Base-by-base conservation (phyloP, 768 basidiomycete species). In the Rhizopogon vesiculosus region DNA sequence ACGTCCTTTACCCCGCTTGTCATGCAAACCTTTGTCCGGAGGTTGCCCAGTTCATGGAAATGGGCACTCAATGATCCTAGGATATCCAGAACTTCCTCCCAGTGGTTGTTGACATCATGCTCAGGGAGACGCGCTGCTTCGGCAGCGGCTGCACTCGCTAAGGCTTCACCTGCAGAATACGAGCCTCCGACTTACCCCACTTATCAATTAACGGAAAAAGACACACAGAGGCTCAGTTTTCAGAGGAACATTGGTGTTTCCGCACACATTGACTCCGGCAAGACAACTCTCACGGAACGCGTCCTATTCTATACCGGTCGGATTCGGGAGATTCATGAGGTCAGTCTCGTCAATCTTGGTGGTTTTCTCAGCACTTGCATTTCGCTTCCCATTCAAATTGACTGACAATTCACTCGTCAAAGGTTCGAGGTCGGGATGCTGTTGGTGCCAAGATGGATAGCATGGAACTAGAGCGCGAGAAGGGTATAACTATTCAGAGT, bases 391-490 rank as follows among this genome's bases (percentile, higher is more conserved):
- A 25, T 52, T n/a, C 58, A 57, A 46, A 50, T 57, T n/a, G 19
- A 15, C 45, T 56, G 16, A 42, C 35, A 31, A 40, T 49, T 44
- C 15, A 15, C 9, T 16, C 15, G 41, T 3, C 56, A 12, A 63
- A 92, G 90, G 92, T 96, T 58, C 81, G 97, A 57, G 97, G 97
- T 43, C 82, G 90, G 53, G 97, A 99, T 70, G 86, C 87, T 29
- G 94, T 98, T 18, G 97, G 97, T 51, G 97, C 97, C 7, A 99
- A 99, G 78, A 99, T 99, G 97, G 97, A 99, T 72, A 92, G 89
- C 62, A 99, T 99, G 97, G 97, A 99, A 59, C 78, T 99, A 4
- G 97, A 99, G 70, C 80, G 96, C 45, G 97, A 98, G 73, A 98
- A 99, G 75, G 97, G 97, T 40, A 99, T 99, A 64, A 99, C 97